Evolutionary conservation across 1,284 basidiomycete genomes (phyloP), one percentile per base, ranked within the genome.

Genomic region (Grifola frondosa): DNA sequence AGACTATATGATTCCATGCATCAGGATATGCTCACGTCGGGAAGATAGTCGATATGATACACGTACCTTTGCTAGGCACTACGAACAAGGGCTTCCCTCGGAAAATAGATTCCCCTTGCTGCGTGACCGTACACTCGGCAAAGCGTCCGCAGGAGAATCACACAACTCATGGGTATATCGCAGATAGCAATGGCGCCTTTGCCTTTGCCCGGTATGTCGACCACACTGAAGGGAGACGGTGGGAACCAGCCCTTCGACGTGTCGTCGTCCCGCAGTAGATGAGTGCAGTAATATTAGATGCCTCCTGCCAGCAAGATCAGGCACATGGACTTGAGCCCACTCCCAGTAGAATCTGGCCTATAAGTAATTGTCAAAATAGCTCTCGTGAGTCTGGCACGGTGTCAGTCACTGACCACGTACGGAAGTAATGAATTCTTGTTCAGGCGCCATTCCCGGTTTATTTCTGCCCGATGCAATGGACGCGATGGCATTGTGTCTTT

Each of bases 81-180:
- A 70, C 50, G 50, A 84, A 74, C 3, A 81, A 57, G 5, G 81
- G 79, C 37, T 62, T 62, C 56, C 84, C 80, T 29, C 65, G 70
- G 9, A 81, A 65, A 9, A 83, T 53, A 1, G 75, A 59, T 52
- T 83, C 80, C 37, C 78, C 79, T 71, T 72, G 78, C 78, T 81
- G 30, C 13, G 25, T 19, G n/a, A 37, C 20, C 22, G 28, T 21
- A 8, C 20, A 17, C 6, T 36, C 16, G n/a, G 6, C 3, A 34
- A 5, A 11, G 21, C 20, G 37, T 16, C 17, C 6, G 13, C 6
- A 30, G 11, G 37, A 26, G 15, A 5, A 28, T 11, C 17, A 5
- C 30, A 23, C n/a, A 15, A 42, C 63, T 19, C 28, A 68, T 70
- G 45, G 61, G 38, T 8, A 74, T 71, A 45, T 68, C 55, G n/a